Conservation (phyloP, 768 basidiomycete genomes). For the Xerocomus potaroensis region DNA sequence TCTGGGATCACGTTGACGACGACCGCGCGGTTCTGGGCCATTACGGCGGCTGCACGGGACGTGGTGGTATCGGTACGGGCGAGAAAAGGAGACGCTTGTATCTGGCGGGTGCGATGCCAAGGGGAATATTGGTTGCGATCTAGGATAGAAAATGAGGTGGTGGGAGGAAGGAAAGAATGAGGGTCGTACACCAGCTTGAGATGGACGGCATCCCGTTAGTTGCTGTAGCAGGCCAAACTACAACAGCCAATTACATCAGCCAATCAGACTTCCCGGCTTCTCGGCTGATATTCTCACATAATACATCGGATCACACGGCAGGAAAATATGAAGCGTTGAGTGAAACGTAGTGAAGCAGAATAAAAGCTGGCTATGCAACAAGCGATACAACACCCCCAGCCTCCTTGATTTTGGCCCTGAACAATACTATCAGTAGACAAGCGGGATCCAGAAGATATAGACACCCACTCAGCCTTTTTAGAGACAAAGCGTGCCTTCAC, state of each 20-base stretch:
- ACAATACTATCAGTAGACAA: too few relatives aligned
- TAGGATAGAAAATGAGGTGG: constrained; percentile 12
- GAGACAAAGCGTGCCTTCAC: constrained; percentile 98
- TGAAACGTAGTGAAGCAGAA: constrained; percentile 21
- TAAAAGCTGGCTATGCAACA: constrained; percentile 56
- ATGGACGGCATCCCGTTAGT: constrained; percentile 27
- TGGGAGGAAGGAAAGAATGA: not conserved
- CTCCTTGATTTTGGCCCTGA: constrained; percentile 79
- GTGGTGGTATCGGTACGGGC: constrained; percentile 48
- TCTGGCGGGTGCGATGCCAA: constrained; percentile 56
- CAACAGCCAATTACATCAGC: not conserved
- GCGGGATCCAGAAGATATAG: not conserved
- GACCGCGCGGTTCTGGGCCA: constrained; percentile 40
- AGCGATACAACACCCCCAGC: constrained; percentile 93
- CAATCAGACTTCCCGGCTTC: constrained; percentile 5
- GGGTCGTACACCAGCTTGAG: constrained; percentile 38
- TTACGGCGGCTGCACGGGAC: constrained; percentile 44
- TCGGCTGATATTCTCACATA: constrained; percentile 2
- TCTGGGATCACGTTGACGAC: constrained; percentile 21
- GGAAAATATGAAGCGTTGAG: too few relatives aligned
- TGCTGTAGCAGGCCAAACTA: not conserved
- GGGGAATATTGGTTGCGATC: constrained; percentile 50
- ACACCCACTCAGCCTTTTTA: constrained; percentile 68
- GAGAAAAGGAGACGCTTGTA: constrained; percentile 48
- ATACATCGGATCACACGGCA: not conserved